A percentile compares a stretch with the other conserved stretches of the same genome.
Conservation (phyloP, 768 basidiomycete genomes). For the Termitomyces sp. region DNA sequence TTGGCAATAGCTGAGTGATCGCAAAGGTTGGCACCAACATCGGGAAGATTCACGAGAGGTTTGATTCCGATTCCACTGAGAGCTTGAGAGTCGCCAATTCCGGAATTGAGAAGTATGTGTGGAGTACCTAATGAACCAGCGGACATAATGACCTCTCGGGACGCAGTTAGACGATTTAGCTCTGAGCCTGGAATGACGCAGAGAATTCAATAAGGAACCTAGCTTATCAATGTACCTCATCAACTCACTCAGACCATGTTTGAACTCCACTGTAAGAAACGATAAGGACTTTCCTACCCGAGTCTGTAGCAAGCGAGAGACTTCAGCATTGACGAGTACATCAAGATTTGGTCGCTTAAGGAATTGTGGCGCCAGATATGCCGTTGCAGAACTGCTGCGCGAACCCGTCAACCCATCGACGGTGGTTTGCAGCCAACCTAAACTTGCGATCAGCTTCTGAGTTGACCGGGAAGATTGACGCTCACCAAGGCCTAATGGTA, state of each 20-base stretch:
- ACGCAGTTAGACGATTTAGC: constrained; percentile 14
- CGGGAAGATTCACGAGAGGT: constrained; percentile 15
- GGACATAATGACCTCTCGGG: constrained; percentile 24
- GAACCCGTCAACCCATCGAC: constrained; percentile 14
- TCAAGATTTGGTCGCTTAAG: constrained; percentile 22
- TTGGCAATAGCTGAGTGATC: constrained; percentile 16
- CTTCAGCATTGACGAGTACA: constrained; percentile 21
- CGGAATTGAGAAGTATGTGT: constrained; percentile 16
- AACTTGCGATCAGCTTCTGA: background rate
- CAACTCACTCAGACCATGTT: background rate
- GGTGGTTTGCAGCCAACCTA: constrained; percentile 12
- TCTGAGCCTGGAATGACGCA: background rate
- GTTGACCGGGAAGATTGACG: background rate
- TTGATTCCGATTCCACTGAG: constrained; percentile 8
- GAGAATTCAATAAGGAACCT: background rate
- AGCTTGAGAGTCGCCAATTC: constrained; percentile 8
- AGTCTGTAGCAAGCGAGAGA: constrained; percentile 17
- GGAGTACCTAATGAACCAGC: constrained; percentile 23
- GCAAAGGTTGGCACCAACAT: constrained; percentile 16
- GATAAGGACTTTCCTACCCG: background rate
- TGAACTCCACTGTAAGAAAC: constrained; percentile 10
- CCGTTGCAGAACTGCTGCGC: constrained; percentile 24
- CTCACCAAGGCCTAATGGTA: constrained; percentile 23
- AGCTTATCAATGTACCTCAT: background rate
- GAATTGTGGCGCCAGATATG: constrained; percentile 23